A percentile compares a stretch with the other conserved stretches of the same genome.
These are phyloP conservation scores for Carex parvula DNA, from an alignment of 176 grass and related monocot species.

Conservation along the genomic window DNA sequence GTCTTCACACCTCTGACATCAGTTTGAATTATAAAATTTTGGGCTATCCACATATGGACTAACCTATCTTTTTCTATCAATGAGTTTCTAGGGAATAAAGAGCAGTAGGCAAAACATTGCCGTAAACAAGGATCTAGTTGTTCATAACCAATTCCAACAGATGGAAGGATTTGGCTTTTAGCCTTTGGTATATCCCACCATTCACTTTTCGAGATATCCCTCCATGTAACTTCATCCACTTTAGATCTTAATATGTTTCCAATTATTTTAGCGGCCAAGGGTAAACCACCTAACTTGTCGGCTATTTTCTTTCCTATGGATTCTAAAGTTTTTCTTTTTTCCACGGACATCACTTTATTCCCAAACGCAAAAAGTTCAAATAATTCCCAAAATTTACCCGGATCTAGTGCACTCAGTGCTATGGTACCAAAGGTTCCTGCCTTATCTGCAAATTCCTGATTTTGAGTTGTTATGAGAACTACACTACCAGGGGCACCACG, in stretches of 20 bases:
- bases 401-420: slow-evolving; percentile 7
- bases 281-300: slow-evolving; percentile 14
- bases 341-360: background rate
- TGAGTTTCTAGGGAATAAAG: slow-evolving; percentile 40
- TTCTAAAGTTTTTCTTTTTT: background rate
- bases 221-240: slow-evolving; percentile 13
- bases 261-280: slow-evolving; percentile 12
- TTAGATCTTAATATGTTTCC: slow-evolving; percentile 17
- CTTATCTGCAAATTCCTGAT: background rate
- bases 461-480: slow-evolving; percentile 34
- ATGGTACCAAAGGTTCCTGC: background rate
- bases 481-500: background rate
- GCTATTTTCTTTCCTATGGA: background rate
- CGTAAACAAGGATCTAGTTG: slow-evolving; percentile 27
- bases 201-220: slow-evolving; percentile 21
- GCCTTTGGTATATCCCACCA: slow-evolving; percentile 33
- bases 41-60: slow-evolving; percentile 48
- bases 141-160: slow-evolving; percentile 32
- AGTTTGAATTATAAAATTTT: slow-evolving; percentile 40
- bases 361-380: slow-evolving; percentile 1
- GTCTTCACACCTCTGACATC: background rate
- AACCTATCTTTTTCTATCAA: slow-evolving; percentile 28
- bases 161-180: slow-evolving; percentile 12
- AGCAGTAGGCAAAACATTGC: slow-evolving; percentile 35
- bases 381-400: slow-evolving; percentile 10